phyloP scores from a whole-genome alignment of 2,329 filamentous ascomycete species.

The Penicillium thymicola region DNA sequence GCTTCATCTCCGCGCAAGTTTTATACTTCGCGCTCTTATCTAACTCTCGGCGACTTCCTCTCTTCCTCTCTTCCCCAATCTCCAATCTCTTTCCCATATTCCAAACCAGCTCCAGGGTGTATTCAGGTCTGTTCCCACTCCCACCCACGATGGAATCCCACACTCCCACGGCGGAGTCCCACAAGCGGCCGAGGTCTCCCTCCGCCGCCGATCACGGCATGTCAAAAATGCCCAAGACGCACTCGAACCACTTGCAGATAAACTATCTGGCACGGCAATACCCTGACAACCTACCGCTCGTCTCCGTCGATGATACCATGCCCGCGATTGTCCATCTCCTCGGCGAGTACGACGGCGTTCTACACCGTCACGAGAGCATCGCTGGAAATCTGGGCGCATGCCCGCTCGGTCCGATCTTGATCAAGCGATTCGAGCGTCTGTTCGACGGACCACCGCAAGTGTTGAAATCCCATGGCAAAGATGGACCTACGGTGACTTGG shows the following conservation, averaged over 20 bases:
- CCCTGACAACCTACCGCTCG: slow-evolving; percentile 59
- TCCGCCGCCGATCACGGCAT: slow-evolving; percentile 40
- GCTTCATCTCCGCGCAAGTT: slow-evolving; percentile 8
- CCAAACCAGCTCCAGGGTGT: neutral
- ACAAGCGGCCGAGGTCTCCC: slow-evolving; percentile 47
- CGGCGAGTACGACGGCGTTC: slow-evolving; percentile 77
- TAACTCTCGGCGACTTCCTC: neutral
- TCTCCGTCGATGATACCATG: slow-evolving; percentile 67
- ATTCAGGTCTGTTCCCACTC: neutral
- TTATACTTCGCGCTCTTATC: slow-evolving; percentile 2
- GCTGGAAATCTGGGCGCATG: slow-evolving; percentile 81
- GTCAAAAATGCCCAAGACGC: slow-evolving; percentile 54
- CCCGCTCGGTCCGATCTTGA: slow-evolving; percentile 74
- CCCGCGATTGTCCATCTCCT: slow-evolving; percentile 69
- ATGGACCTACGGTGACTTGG: slow-evolving; percentile 67
- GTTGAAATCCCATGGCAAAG: slow-evolving; percentile 60
- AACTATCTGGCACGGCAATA: slow-evolving; percentile 65
- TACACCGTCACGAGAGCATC: slow-evolving; percentile 81
- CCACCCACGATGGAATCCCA: slow-evolving; percentile 33
- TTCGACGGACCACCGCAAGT: slow-evolving; percentile 77
- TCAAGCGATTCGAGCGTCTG: slow-evolving; percentile 80
- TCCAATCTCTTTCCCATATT: neutral
- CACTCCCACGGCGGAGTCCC: slow-evolving; percentile 37
- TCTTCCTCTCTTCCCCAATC: neutral
- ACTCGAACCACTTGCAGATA: slow-evolving; percentile 61